Base-by-base conservation (phyloP, 1,284 basidiomycete genomes). In the Heterobasidion irregulare region DNA sequence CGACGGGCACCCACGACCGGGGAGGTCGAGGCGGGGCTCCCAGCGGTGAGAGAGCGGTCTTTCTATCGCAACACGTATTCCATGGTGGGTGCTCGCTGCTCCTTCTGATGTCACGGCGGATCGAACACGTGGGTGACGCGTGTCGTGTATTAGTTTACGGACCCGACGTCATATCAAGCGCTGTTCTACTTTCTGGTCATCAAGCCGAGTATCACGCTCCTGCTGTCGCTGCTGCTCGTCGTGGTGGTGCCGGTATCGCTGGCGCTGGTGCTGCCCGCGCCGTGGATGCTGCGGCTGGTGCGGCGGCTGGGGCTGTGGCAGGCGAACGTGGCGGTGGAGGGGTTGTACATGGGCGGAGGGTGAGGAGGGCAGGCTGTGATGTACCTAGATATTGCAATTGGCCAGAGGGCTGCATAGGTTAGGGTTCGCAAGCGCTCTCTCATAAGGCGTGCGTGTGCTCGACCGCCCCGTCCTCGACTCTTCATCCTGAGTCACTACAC, bases 101-200 rank as follows among this genome's bases (percentile, higher is more conserved):
- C 32, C 15, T 16, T 52, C 56, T 46, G 34, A 47, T 45, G 35
- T 53, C 36, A 12, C 8, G 45, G 47, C 56, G 48, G 36, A 18
- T 32, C 26, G 34, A 13, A 47, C 56, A 58, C 54, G 41, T 59
- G 52, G 38, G 47, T 13, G 32, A 26, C 26, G 34, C 34, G 18
- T n/a, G 52, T 44, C 54, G 44, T 34, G 18, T 47, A 52, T 47
- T 62, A 89, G 86, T 89, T 90, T 66, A 83, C 83, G 47, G 88
- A 90, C 63, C 71, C 84, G 45, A 87, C 84, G 12, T 86, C 86
- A 26, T 90, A 89, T 66, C 86, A 86, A 70, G 83, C 89, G 0
- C 74, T 91, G 5, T 90, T 91, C 72, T 91, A 91, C 67, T 91
- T 91, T 69, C 76, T 91, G 56, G 84, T 91, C 55, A 83, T 91